Conservation (phyloP, 768 basidiomycete genomes). For the Lactarius evosmus region DNA sequence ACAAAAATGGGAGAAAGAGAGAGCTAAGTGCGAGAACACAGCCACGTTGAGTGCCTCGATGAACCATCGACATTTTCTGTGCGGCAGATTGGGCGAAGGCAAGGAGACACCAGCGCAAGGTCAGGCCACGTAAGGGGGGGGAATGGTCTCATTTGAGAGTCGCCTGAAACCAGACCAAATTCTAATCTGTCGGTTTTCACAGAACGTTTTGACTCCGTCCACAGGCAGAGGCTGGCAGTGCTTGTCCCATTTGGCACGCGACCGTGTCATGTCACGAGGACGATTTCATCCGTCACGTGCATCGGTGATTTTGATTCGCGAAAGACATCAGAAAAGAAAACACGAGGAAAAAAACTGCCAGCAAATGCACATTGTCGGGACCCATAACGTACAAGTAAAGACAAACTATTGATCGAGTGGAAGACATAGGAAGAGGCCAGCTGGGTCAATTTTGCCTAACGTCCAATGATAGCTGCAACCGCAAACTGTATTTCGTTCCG, state of each 20-base stretch:
- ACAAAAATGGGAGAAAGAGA: neutral
- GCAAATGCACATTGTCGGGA: neutral
- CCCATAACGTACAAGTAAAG: neutral
- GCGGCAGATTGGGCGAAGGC: neutral
- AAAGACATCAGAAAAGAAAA: neutral
- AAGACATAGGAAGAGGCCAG: neutral
- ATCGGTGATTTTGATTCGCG: too few species aligned
- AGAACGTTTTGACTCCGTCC: neutral
- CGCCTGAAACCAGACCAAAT: neutral
- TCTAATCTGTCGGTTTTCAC: neutral
- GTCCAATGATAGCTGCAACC: neutral
- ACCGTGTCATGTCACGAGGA: neutral
- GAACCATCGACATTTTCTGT: neutral
- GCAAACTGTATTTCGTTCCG: neutral
- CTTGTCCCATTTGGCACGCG: neutral
- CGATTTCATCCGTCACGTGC: neutral
- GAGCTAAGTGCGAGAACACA: neutral
- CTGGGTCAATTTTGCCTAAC: neutral
- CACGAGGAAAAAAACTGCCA: neutral
- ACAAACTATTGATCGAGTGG: neutral
- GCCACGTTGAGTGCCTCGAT: neutral
- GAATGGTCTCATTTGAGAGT: conserved; percentile 1
- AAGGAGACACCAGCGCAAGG: neutral
- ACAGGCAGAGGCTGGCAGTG: too few species aligned
- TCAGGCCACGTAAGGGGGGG: neutral